Evolutionary conservation across 2,329 filamentous ascomycete genomes (phyloP), one percentile per base, ranked within the genome.

Genomic region (Ophiostoma australiae): DNA sequence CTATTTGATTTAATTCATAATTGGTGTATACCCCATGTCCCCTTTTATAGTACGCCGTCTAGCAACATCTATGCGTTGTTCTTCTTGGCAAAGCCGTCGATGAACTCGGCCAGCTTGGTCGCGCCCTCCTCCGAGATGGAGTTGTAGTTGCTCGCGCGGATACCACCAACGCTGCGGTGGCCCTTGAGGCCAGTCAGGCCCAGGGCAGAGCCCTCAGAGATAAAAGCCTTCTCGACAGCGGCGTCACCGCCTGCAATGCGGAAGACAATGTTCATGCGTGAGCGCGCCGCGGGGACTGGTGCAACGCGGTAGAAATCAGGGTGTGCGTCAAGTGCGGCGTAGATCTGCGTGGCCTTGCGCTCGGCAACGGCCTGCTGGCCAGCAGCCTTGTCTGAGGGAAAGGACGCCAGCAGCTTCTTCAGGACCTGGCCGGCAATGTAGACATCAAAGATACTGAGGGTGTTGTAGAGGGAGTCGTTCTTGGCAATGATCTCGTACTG

Each of bases 381-480:
- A 20, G 86, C 84, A 6, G 96, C 90, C 77, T 90, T 92, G 75
- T 89, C 80, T 67, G 88, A 17, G 2, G 88, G 84, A 79, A 87
- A 91, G 0, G 83, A 86, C 23, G 82, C 77, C 17, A 97, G 84
- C 0, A 97, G 85, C 74, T 87, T 89, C 77, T 91, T 88, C 77
- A 98, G 89, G 69, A 98, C 94, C 78, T 92, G 89, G n/a, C 93
- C 93, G 20, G 92, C 92, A 70, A 97, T 87, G 82, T 90, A 98
- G 52, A 97, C 91, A 15, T 88, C 94, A 77, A 98, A 97, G 77
- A 98, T 97, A 77, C 92, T 94, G 13, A 98, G 83, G 0, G 94
- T 98, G 81, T 98, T 98, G 83, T 98, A 98, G 37, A 98, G 85
- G 76, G 91, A 95, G 82, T 97, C 95, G 82, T 96, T 96, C 84